These are phyloP conservation scores for Rhodomyrtus tomentosa DNA, from an alignment of 345 rosid genomes.

Conservation along the genomic window DNA sequence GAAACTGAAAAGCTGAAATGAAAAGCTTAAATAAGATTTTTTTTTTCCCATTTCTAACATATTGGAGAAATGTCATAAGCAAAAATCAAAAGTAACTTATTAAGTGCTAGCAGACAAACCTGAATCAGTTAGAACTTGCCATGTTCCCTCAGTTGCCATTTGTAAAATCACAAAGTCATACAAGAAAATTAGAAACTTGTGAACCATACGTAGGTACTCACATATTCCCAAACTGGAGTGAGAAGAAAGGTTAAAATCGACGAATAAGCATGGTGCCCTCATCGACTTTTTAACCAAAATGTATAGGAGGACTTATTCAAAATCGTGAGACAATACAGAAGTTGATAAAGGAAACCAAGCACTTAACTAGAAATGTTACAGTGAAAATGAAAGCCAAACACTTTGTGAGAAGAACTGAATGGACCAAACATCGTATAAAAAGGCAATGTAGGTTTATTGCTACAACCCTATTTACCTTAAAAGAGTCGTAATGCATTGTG, in stretches of 20 bases:
- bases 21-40: not conserved
- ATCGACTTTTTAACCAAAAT: not conserved
- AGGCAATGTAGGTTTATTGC: not conserved
- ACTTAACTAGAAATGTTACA: not conserved
- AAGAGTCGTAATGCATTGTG: not conserved
- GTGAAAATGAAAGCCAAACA: not conserved
- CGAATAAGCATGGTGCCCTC: not conserved
- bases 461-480: not conserved
- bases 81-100: not conserved
- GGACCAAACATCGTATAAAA: not conserved
- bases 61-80: not conserved
- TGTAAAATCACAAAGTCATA: not conserved
- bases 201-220: not conserved
- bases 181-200: not conserved
- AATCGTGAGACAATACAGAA: not conserved
- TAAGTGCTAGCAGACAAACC: not conserved
- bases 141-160: not conserved
- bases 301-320: not conserved
- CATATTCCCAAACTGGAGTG: not conserved
- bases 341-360: not conserved
- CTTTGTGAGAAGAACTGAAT: not conserved
- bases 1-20: not conserved
- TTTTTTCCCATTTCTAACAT: not conserved
- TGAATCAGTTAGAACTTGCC: not conserved
- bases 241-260: not conserved